These are phyloP conservation scores for Colletotrichum sp. DNA, from an alignment of 2,329 filamentous ascomycete species.

Conservation along the genomic window DNA sequence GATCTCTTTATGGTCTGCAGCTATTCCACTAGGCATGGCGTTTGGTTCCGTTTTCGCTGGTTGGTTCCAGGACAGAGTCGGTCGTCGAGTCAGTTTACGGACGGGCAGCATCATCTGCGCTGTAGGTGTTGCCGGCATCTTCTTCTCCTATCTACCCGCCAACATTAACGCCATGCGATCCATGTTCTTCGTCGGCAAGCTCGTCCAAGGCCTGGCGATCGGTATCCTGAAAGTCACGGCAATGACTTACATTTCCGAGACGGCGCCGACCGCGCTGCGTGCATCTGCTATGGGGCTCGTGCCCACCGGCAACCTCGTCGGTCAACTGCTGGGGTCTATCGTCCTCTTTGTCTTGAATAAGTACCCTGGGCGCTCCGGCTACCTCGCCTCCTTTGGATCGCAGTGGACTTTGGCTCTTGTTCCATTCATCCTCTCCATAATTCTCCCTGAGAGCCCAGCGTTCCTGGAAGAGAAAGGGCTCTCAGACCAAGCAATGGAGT, in stretches of 20 bases:
- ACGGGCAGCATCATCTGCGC: conserved; percentile 29
- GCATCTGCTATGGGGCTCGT: conserved; percentile 32
- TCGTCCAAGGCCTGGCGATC: conserved; percentile 30
- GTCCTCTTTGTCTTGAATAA: conserved; percentile 28
- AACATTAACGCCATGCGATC: conserved; percentile 20
- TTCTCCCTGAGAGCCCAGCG: conserved; percentile 32
- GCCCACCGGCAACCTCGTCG: conserved; percentile 29
- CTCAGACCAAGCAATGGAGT: conserved; percentile 19
- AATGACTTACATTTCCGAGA: conserved; percentile 44
- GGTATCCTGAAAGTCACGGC: conserved; percentile 29
- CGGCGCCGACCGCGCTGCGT: conserved; percentile 28
- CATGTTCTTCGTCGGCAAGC: conserved; percentile 29
- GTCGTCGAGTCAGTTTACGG: conserved; percentile 28
- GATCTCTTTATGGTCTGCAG: conserved; percentile 31
- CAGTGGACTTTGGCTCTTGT: conserved; percentile 27
- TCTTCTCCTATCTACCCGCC: conserved; percentile 28
- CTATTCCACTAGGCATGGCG: conserved; percentile 27
- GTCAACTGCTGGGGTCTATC: conserved; percentile 29
- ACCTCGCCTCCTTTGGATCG: conserved; percentile 29
- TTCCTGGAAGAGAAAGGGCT: conserved; percentile 25
- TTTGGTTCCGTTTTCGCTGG: conserved; percentile 29
- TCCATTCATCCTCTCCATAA: conserved; percentile 25
- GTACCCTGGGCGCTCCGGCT: conserved; percentile 20
- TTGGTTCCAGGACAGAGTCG: conserved; percentile 31
- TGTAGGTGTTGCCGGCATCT: conserved; percentile 28